Evolutionary conservation across 2,329 filamentous ascomycete species (phyloP).

Genomic region (Colletotrichum costaricense): DNA sequence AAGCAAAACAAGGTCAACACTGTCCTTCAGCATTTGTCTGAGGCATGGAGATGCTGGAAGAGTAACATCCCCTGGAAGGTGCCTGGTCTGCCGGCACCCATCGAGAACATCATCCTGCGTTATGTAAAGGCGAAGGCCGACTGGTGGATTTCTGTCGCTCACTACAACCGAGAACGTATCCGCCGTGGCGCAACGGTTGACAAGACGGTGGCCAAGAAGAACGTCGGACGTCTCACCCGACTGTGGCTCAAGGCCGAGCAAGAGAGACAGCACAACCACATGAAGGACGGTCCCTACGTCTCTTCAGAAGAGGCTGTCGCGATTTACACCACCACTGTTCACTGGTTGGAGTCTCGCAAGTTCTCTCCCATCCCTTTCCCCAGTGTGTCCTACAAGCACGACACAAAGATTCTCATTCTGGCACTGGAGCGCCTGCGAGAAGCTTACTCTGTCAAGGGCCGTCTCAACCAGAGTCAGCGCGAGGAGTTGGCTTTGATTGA

Average conservation of each 20-base stretch:
- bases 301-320: slow-evolving; percentile 98
- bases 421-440: slow-evolving; percentile 93
- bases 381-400: slow-evolving; percentile 98
- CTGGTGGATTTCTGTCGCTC: slow-evolving; percentile 99
- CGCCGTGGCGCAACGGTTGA: slow-evolving; percentile 96
- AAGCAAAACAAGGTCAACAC: slow-evolving; percentile 99
- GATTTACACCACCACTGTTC: slow-evolving; percentile 98
- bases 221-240: slow-evolving; percentile 91
- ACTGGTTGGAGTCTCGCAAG: slow-evolving; percentile 98
- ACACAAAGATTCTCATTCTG: slow-evolving; percentile 97
- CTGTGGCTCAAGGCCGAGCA: slow-evolving; percentile 99
- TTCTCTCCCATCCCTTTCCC: slow-evolving; percentile 99
- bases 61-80: slow-evolving; percentile 99
- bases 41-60: slow-evolving; percentile 99
- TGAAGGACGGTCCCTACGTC: slow-evolving; percentile 98
- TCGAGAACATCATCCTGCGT: slow-evolving; percentile 97
- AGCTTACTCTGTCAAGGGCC: slow-evolving; percentile 96
- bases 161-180: slow-evolving; percentile 98
- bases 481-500: slow-evolving; percentile 97
- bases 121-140: slow-evolving; percentile 99
- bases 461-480: slow-evolving; percentile 96
- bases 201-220: slow-evolving; percentile 99
- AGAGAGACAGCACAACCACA: slow-evolving; percentile 98
- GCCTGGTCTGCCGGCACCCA: slow-evolving; percentile 92
- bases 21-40: slow-evolving; percentile 94